Evolutionary conservation across 805 yeast genomes (phyloP).

Genomic region (Starmerella davenportii): DNA sequence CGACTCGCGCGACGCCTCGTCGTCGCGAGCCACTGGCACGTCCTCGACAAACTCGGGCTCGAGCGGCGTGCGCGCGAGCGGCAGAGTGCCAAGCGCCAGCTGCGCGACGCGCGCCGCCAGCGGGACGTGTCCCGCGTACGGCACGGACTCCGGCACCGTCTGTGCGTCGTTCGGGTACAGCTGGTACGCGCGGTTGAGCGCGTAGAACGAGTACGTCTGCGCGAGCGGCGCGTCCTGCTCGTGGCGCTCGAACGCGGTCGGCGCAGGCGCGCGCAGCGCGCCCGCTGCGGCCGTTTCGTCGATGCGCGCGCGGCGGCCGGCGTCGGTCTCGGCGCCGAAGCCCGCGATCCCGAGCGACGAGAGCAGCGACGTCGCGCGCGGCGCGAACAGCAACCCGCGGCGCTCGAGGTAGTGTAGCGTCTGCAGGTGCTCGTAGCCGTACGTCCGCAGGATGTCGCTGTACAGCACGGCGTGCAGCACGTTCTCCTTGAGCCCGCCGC

Average conservation of each 20-base stretch:
- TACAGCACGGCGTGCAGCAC: constrained; percentile 25
- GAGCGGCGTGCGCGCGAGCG: constrained; percentile 6
- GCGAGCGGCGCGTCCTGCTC: background rate
- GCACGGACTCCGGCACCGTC: constrained; percentile 17
- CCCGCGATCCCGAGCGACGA: constrained; percentile 16
- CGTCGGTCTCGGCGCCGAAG: background rate
- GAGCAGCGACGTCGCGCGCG: constrained; percentile 12
- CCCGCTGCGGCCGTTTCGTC: background rate
- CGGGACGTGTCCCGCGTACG: constrained; percentile 68
- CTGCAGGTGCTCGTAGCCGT: constrained; percentile 39
- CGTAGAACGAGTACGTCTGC: constrained; percentile 11
- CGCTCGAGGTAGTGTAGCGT: constrained; percentile 33
- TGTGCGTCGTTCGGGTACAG: constrained; percentile 18
- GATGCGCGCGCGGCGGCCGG: background rate
- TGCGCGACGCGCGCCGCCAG: constrained; percentile 52
- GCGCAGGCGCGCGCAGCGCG: background rate
- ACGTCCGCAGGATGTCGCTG: constrained; percentile 39
- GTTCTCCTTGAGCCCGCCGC: constrained; percentile 54
- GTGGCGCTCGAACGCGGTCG: background rate
- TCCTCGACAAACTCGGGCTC: constrained; percentile 10
- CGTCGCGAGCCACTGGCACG: constrained; percentile 1
- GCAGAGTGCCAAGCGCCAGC: constrained; percentile 9
- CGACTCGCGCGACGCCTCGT: constrained; percentile 18
- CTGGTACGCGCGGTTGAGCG: constrained; percentile 9
- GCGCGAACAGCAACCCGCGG: constrained; percentile 30